Conservation (phyloP, 345 rosid species). For the Cardamine occulta region DNA sequence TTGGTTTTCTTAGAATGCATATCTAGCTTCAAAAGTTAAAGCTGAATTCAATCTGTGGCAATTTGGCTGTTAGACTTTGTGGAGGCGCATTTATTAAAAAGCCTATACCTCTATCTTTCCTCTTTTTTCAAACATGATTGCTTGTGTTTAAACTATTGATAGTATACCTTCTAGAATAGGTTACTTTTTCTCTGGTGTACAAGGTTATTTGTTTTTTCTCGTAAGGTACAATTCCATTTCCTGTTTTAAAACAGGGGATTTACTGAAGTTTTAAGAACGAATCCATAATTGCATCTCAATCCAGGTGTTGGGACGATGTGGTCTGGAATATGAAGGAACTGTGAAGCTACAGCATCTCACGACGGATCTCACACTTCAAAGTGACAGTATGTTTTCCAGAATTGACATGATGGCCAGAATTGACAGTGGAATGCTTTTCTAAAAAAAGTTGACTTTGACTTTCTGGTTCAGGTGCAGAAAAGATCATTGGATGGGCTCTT, state of each 20-base stretch:
- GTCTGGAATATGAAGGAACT: slow-evolving; percentile 74
- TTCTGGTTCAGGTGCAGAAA: slow-evolving; percentile 73
- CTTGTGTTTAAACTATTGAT: not conserved
- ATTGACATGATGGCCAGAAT: slow-evolving; percentile 13
- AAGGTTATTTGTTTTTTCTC: slow-evolving; percentile 10
- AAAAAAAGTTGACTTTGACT: not conserved
- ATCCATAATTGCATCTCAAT: slow-evolving; percentile 26
- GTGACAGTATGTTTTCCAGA: slow-evolving; percentile 67
- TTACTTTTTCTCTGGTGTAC: slow-evolving; percentile 13
- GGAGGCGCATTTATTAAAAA: not conserved
- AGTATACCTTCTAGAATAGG: not conserved
- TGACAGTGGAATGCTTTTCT: slow-evolving; percentile 9
- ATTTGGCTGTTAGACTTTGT: not conserved
- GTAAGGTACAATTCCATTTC: not conserved
- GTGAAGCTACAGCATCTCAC: slow-evolving; percentile 57
- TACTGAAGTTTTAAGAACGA: slow-evolving; percentile 14
- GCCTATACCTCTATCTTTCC: not conserved
- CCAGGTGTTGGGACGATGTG: slow-evolving; percentile 68
- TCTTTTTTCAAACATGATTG: slow-evolving; percentile 1
- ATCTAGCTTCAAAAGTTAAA: not conserved
- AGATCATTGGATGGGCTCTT: slow-evolving; percentile 85
- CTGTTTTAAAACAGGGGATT: not conserved
- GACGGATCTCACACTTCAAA: slow-evolving; percentile 75
- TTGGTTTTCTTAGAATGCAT: slow-evolving; percentile 10
- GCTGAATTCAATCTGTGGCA: not conserved